Percentiles rank a stretch among this genome's conserved stretches.
phyloP scores from a whole-genome alignment of 495 filamentous ascomycete genomes.

The Annulohypoxylon nitens region DNA sequence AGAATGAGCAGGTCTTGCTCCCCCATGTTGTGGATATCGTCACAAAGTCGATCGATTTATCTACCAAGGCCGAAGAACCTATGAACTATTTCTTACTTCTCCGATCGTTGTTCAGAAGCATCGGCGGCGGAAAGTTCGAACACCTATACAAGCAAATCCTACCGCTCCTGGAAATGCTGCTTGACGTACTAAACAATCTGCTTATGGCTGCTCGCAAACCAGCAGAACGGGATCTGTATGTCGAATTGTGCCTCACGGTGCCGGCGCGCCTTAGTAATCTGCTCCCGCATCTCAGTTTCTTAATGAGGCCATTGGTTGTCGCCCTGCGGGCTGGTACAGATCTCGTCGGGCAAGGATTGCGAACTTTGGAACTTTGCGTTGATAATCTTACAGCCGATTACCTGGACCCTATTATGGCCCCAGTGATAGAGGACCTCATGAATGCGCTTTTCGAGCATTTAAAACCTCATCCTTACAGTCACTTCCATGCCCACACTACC shows the following conservation, averaged over 20 bases:
- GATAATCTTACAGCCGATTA: slow-evolving; percentile 99
- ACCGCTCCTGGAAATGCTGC: slow-evolving; percentile 93
- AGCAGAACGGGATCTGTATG: slow-evolving; percentile 92
- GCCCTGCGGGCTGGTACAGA: slow-evolving; percentile 92
- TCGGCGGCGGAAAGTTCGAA: slow-evolving; percentile 97
- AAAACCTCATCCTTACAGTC: slow-evolving; percentile 90
- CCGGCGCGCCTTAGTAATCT: slow-evolving; percentile 95
- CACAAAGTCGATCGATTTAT: slow-evolving; percentile 94
- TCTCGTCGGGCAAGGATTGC: slow-evolving; percentile 90
- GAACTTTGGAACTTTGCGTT: slow-evolving; percentile 95
- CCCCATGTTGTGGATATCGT: slow-evolving; percentile 97
- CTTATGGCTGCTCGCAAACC: slow-evolving; percentile 89
- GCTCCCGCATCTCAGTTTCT: slow-evolving; percentile 93
- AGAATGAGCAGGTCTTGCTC: slow-evolving; percentile 95
- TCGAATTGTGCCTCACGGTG: slow-evolving; percentile 95
- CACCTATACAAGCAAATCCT: slow-evolving; percentile 98
- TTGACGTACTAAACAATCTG: slow-evolving; percentile 96
- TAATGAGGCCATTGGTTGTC: slow-evolving; percentile 97
- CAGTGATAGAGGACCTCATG: slow-evolving; percentile 98
- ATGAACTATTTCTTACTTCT: slow-evolving; percentile 99
- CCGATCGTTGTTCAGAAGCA: slow-evolving; percentile 92
- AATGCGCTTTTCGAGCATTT: slow-evolving; percentile 95
- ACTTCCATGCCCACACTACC: slow-evolving; percentile 96
- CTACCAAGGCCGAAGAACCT: slow-evolving; percentile 93
- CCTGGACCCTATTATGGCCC: slow-evolving; percentile 98